Conservation (phyloP, 106 monocot genomes). For the Dioscorea alata region DNA sequence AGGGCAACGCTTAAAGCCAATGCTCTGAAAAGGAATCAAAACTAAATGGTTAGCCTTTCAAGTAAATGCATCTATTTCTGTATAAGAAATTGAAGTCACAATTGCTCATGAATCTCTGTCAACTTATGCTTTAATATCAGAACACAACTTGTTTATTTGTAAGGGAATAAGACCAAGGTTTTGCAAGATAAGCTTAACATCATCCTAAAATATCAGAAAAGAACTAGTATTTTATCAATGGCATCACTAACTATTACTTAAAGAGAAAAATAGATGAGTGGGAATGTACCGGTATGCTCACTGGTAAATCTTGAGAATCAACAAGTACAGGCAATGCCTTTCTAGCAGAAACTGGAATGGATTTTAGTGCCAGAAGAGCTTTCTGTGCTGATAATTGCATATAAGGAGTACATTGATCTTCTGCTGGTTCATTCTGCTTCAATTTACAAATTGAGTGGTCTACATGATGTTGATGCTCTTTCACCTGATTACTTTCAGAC, state of each 20-base stretch:
- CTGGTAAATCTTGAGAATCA: constrained; percentile 44
- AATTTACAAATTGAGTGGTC: constrained; percentile 2
- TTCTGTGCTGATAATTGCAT: constrained; percentile 43
- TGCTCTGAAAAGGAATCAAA: constrained; percentile 41
- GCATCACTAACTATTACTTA: neutral
- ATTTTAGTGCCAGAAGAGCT: constrained; percentile 55
- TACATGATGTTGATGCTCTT: neutral
- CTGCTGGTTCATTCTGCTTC: neutral
- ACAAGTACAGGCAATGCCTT: constrained; percentile 67
- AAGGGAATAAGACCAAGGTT: too few relatives aligned
- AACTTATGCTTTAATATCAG: too few relatives aligned
- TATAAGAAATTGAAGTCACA: too few relatives aligned
- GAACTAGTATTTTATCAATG: neutral
- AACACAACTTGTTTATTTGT: too few relatives aligned
- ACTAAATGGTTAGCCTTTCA: neutral
- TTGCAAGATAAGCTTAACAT: too few relatives aligned
- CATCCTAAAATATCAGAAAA: too few relatives aligned
- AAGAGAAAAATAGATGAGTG: neutral
- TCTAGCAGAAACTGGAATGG: constrained; percentile 64
- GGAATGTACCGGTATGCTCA: constrained; percentile 67
- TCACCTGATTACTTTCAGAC: constrained; percentile 7
- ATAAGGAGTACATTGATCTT: constrained; percentile 11
- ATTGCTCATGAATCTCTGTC: too few relatives aligned
- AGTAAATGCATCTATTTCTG: neutral
- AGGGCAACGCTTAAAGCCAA: constrained; percentile 71